These are phyloP conservation scores for Cordyceps pruinosa DNA, from an alignment of 2,329 filamentous ascomycete genomes.

Conservation along the genomic window DNA sequence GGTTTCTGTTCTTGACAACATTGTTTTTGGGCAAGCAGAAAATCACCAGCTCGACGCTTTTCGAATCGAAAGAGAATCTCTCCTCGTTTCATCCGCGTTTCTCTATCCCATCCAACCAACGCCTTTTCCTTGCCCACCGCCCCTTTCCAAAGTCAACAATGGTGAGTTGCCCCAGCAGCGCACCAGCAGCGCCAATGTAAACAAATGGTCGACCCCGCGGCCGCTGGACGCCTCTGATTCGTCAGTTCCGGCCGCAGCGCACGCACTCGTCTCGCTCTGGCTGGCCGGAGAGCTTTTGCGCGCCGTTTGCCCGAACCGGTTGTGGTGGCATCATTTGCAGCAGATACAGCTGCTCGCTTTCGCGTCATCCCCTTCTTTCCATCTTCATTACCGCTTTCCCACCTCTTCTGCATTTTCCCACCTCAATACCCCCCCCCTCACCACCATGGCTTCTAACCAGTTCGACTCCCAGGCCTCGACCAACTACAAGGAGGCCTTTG, in stretches of 20 bases:
- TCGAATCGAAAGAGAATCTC: background rate
- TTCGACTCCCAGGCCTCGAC: slow-evolving; percentile 62
- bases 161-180: slow-evolving; percentile 33
- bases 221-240: slow-evolving; percentile 25
- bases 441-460: slow-evolving; percentile 44
- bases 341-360: background rate
- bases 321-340: background rate
- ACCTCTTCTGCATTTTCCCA: background rate
- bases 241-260: slow-evolving; percentile 17
- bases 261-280: slow-evolving; percentile 3
- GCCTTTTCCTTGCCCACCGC: slow-evolving; percentile 11
- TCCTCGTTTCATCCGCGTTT: background rate
- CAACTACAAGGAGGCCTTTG: slow-evolving; percentile 99
- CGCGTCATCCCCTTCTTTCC: background rate
- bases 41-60: background rate
- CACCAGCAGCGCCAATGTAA: slow-evolving; percentile 25
- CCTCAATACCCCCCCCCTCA: background rate
- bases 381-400: slow-evolving; percentile 9
- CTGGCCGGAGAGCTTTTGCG: background rate
- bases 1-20: slow-evolving; percentile 11
- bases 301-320: background rate
- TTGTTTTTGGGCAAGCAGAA: background rate
- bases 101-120: background rate
- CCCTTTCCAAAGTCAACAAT: slow-evolving; percentile 21
- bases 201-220: slow-evolving; percentile 26